Base-by-base conservation (phyloP, 2,329 filamentous ascomycete genomes). In the Thelonectria olida region DNA sequence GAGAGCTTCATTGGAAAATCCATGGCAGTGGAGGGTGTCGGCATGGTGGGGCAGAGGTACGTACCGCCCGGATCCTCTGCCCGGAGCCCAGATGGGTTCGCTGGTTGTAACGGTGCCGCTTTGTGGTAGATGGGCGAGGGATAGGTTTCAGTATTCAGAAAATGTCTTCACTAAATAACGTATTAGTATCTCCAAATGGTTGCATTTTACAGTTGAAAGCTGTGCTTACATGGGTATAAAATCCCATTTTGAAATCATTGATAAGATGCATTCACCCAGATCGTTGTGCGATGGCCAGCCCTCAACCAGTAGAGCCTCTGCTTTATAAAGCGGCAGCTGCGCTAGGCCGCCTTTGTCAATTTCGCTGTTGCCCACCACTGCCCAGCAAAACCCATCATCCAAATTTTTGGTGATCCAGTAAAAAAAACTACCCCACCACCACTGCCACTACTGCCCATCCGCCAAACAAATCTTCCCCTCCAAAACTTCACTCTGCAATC, bases 381-480 rank as follows among this genome's bases (percentile, higher is more conserved):
- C n/a, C n/a, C n/a, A n/a, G 25, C 5, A 42, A 23, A 44, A 23
- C 13, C 42, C 13, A 45, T 72, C 70, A 54, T 42, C 50, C 55
- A 60, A 62, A 53, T 51, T 62, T 72, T 69, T 58, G 58, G 61
- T 59, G 55, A 56, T 51, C 51, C 55, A 64, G 66, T 56, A 58
- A 61, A 61, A 71, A 69, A 69, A 67, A 64, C 59, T 67, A 65
- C 70, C 68, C 70, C 70, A 72, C 70, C 62, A 69, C 57, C 38
- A 61, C 50, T 56, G 47, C 67, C 63, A 65, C 64, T 57, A 25
- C 54, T 54, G 61, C 20, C 47, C 62, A 41, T 52, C 54, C 48
- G 63, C 61, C 25, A 25, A 34, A 45, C 42, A 45, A 45, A 45
- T 45, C 44, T 54, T 44, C 39, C 36, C 47, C 25, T 45, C 44